Evolutionary conservation across 495 filamentous ascomycete genomes (phyloP).

Genomic region (Rhizodiscina lignyota): DNA sequence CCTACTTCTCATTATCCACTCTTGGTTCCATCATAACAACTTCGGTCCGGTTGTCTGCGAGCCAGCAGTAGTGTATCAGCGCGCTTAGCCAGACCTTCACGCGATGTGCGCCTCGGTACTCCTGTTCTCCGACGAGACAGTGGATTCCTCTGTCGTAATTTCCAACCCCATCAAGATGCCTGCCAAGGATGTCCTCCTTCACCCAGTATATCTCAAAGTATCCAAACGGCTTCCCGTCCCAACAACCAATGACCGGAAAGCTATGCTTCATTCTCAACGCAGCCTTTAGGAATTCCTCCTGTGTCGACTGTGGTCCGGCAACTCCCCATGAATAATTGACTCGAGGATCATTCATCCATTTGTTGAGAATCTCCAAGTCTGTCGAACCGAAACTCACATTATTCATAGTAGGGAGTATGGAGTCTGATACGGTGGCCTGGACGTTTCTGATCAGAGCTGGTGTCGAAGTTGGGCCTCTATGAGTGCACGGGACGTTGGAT

Average conservation of each 20-base stretch:
- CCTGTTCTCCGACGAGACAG: conserved; percentile 80
- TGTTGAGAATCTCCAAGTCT: conserved; percentile 63
- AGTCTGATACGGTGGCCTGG: conserved; percentile 13
- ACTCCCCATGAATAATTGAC: conserved; percentile 72
- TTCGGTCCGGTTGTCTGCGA: conserved; percentile 68
- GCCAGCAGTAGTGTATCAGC: conserved; percentile 68
- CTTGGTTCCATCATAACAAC: conserved; percentile 73
- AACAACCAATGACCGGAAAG: conserved; percentile 84
- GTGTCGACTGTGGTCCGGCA: conserved; percentile 39
- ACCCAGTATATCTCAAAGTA: conserved; percentile 99
- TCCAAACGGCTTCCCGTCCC: conserved; percentile 90
- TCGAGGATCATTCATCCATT: conserved; percentile 81
- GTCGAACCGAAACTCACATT: conserved; percentile 12
- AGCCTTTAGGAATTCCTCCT: conserved; percentile 50
- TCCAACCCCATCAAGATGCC: conserved; percentile 42
- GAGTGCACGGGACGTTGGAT: conserved; percentile 32
- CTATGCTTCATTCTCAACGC: conserved; percentile 52
- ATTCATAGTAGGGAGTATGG: conserved; percentile 19
- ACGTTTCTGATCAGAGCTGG: conserved; percentile 14
- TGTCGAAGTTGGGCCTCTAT: conserved; percentile 29
- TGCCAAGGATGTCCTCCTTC: conserved; percentile 70
- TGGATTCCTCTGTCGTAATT: conserved; percentile 86
- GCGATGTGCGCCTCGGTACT: conserved; percentile 61
- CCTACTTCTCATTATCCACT: conserved; percentile 79
- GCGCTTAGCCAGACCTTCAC: conserved; percentile 69